Evolutionary conservation across 225 moss, liverwort and hornwort genomes (phyloP).

Genomic region (Straminergon stramineum): DNA sequence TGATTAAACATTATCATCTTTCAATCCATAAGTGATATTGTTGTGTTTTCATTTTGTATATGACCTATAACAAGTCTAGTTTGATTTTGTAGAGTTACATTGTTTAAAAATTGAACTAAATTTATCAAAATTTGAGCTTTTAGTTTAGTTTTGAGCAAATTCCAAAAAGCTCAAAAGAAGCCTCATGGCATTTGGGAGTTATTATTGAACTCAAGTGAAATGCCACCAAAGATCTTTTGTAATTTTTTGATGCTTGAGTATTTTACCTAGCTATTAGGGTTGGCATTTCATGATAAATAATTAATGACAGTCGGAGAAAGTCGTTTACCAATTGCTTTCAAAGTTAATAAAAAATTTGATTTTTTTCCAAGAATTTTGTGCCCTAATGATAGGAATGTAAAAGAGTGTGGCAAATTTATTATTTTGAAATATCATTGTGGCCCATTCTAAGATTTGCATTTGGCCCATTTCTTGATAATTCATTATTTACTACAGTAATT

Average conservation of each 20-base stretch:
- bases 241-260: accelerated
- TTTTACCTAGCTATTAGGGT: accelerated
- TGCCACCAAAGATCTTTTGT: not conserved
- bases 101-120: not conserved
- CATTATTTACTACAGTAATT: too few species aligned
- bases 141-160: not conserved
- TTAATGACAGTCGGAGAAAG: accelerated
- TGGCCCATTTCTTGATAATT: not conserved
- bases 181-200: accelerated
- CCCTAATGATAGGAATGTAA: not conserved
- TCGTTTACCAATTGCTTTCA: accelerated
- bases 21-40: not conserved
- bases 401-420: accelerated
- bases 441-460: too few species aligned
- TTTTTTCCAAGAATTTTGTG: not conserved
- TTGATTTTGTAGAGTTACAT: not conserved
- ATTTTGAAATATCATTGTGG: not conserved
- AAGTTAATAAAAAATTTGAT: too few species aligned
- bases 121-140: not conserved
- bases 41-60: not conserved
- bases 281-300: not conserved
- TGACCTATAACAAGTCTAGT: too few species aligned
- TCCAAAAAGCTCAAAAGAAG: not conserved
- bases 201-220: not conserved
- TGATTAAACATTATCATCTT: not conserved